These are phyloP conservation scores for Cryomyces antarcticus DNA, from an alignment of 495 filamentous ascomycete species.

Conservation along the genomic window DNA sequence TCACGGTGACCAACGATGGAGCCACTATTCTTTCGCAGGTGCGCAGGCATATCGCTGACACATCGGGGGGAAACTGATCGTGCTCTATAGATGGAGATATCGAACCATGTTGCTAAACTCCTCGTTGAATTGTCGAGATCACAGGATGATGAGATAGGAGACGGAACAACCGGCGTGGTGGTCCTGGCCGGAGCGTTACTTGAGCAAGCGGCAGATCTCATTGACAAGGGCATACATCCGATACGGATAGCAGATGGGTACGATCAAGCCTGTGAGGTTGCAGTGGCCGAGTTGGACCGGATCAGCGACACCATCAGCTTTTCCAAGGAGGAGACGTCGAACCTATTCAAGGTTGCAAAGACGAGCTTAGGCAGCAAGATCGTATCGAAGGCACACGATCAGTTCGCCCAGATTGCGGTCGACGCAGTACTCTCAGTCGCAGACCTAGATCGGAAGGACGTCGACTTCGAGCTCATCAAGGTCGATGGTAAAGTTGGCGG, in stretches of 20 bases:
- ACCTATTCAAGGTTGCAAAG: slow-evolving; percentile 82
- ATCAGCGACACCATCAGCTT: slow-evolving; percentile 88
- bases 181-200: slow-evolving; percentile 87
- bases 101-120: slow-evolving; percentile 93
- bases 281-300: slow-evolving; percentile 71
- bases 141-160: slow-evolving; percentile 96
- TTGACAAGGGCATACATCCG: slow-evolving; percentile 98
- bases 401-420: slow-evolving; percentile 91
- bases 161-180: slow-evolving; percentile 95
- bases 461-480: slow-evolving; percentile 98
- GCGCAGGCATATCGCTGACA: slow-evolving; percentile 5
- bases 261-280: slow-evolving; percentile 91
- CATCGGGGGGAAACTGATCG: neutral
- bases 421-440: slow-evolving; percentile 94
- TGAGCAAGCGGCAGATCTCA: slow-evolving; percentile 93
- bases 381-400: slow-evolving; percentile 95
- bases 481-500: slow-evolving; percentile 97
- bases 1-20: slow-evolving; percentile 98
- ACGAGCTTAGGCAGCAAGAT: slow-evolving; percentile 98
- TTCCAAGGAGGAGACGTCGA: slow-evolving; percentile 49
- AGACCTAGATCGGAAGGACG: slow-evolving; percentile 88
- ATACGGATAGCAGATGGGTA: slow-evolving; percentile 97
- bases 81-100: slow-evolving; percentile 71
- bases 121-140: slow-evolving; percentile 97
- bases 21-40: slow-evolving; percentile 86